Conservation (phyloP, 2,329 filamentous ascomycete genomes). For the Penicillium sp. region DNA sequence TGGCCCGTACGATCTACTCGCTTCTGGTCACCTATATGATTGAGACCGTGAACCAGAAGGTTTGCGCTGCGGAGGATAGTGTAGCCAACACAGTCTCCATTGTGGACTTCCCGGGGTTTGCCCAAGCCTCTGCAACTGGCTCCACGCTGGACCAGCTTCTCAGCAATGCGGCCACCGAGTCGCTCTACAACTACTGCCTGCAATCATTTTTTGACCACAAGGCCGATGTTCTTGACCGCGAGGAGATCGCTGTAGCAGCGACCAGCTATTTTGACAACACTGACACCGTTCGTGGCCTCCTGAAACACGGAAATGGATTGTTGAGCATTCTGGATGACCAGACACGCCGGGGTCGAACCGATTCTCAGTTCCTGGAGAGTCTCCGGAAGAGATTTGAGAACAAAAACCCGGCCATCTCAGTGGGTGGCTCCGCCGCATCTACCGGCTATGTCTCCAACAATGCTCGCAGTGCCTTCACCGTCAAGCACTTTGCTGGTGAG, state of each 20-base stretch:
- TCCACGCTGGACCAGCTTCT: conserved; percentile 88
- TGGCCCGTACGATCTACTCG: conserved; percentile 89
- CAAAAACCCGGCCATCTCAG: conserved; percentile 86
- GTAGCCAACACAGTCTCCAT: conserved; percentile 93
- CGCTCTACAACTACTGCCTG: conserved; percentile 86
- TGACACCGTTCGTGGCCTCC: conserved; percentile 83
- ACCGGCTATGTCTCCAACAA: conserved; percentile 89
- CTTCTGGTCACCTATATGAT: conserved; percentile 91
- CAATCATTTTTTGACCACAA: conserved; percentile 96
- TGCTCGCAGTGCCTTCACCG: conserved; percentile 74
- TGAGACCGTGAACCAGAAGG: conserved; percentile 83
- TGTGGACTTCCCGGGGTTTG: conserved; percentile 94
- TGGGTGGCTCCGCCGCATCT: conserved; percentile 72
- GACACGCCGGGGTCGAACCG: conserved; percentile 80
- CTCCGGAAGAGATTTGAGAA: conserved; percentile 88
- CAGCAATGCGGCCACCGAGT: conserved; percentile 90
- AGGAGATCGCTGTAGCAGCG: conserved; percentile 84
- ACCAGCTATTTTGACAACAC: conserved; percentile 98
- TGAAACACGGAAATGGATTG: conserved; percentile 90
- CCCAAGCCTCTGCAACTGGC: conserved; percentile 76
- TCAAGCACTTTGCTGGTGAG: conserved; percentile 94
- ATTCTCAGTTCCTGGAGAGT: conserved; percentile 86
- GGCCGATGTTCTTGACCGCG: conserved; percentile 87
- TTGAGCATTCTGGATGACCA: conserved; percentile 95
- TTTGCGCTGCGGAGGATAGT: conserved; percentile 81